Evolutionary conservation across 352 stramenopile genomes (phyloP).

Genomic region (Globisporangium parvum): DNA sequence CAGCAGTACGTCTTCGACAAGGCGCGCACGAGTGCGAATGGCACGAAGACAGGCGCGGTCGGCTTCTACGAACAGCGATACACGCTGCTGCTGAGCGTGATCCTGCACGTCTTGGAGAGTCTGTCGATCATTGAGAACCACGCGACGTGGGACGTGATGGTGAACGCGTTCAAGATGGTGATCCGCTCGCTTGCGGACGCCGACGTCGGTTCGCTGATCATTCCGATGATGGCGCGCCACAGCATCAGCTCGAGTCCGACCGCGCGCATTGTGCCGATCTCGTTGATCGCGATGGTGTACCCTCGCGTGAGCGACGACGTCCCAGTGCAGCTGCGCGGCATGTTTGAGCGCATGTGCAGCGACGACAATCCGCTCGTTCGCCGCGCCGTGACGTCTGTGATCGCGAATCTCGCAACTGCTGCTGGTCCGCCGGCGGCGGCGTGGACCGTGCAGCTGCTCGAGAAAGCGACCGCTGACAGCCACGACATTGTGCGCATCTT

Average conservation of each 20-base stretch:
- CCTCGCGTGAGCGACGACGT: conserved; percentile 61
- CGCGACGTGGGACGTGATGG: conserved; percentile 86
- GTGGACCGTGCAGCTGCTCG: conserved; percentile 74
- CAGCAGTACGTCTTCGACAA: conserved; percentile 43
- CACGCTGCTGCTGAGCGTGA: conserved; percentile 63
- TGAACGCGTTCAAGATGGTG: conserved; percentile 75
- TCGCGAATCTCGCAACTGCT: conserved; percentile 60
- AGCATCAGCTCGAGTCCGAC: conserved; percentile 83
- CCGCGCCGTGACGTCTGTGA: conserved; percentile 78
- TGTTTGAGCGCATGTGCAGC: conserved; percentile 84
- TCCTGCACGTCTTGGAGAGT: conserved; percentile 79
- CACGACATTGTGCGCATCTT: conserved; percentile 88
- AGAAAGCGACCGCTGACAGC: conserved; percentile 77
- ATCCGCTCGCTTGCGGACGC: conserved; percentile 49
- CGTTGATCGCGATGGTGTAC: conserved; percentile 74
- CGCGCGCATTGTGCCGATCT: conserved; percentile 75
- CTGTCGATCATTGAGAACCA: conserved; percentile 88
- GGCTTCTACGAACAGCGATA: conserved; percentile 40
- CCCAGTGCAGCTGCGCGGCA: conserved; percentile 74
- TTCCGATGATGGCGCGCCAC: conserved; percentile 76
- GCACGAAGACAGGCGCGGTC: conserved; percentile 12
- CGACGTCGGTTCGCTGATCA: conserved; percentile 56
- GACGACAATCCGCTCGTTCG: conserved; percentile 84
- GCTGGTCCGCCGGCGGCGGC: conserved; percentile 40
- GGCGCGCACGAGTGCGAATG: conserved; percentile 4